Conservation (phyloP, 352 stramenopile species). For the Phytophthora sp. region DNA sequence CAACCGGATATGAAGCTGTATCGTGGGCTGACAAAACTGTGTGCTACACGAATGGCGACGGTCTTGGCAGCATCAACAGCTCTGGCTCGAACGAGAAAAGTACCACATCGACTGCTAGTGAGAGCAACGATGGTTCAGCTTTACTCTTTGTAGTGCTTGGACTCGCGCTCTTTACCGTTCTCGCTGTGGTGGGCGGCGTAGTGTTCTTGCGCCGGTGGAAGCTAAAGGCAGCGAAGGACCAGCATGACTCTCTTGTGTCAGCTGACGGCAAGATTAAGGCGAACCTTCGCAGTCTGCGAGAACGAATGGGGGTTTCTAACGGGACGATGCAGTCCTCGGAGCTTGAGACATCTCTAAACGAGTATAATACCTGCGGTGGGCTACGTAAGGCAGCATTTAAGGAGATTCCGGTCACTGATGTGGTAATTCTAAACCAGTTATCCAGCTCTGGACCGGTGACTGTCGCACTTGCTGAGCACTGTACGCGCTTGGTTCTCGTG, state of each 20-base stretch:
- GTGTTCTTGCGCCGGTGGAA: slow-evolving; percentile 67
- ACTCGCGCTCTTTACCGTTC: slow-evolving; percentile 42
- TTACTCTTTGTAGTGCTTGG: slow-evolving; percentile 49
- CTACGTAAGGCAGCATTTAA: slow-evolving; percentile 63
- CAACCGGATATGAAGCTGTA: slow-evolving; percentile 49
- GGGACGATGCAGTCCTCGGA: slow-evolving; percentile 28
- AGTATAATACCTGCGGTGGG: slow-evolving; percentile 44
- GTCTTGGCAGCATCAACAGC: slow-evolving; percentile 46
- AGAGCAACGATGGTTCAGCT: slow-evolving; percentile 27
- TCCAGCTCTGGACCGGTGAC: slow-evolving; percentile 50
- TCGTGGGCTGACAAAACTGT: slow-evolving; percentile 58
- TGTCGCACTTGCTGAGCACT: slow-evolving; percentile 54
- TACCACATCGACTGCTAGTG: slow-evolving; percentile 34
- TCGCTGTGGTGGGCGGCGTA: slow-evolving; percentile 59
- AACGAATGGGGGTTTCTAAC: slow-evolving; percentile 26
- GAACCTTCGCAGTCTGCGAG: slow-evolving; percentile 42
- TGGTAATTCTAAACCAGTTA: slow-evolving; percentile 48
- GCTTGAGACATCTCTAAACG: slow-evolving; percentile 45
- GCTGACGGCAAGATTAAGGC: slow-evolving; percentile 51
- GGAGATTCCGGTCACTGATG: slow-evolving; percentile 50
- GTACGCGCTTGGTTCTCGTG: slow-evolving; percentile 59
- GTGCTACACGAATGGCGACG: slow-evolving; percentile 51
- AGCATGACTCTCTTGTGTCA: slow-evolving; percentile 32
- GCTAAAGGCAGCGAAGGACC: slow-evolving; percentile 44
- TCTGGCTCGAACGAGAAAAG: slow-evolving; percentile 36